Percentiles rank a stretch among this genome's conserved stretches.
phyloP scores from a whole-genome alignment of 164 flowering plant genomes.

The Stephania cephalantha region DNA sequence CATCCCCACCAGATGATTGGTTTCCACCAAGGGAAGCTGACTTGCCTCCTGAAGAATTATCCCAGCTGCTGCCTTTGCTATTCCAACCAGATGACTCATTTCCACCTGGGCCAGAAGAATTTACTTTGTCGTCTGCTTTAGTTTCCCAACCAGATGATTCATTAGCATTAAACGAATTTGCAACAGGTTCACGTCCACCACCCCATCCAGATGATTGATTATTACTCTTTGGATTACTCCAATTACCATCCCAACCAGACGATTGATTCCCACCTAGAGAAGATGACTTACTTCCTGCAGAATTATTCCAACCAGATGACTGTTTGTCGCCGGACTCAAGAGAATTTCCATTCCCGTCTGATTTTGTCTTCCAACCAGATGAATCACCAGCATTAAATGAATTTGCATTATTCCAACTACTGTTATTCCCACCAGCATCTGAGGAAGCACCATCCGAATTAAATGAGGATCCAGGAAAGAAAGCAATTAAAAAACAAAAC shows the following conservation, averaged over 20 bases:
- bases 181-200: not conserved
- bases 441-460: too few species aligned
- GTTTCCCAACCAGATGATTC: conserved; percentile 7
- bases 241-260: conserved; percentile 6
- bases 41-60: not conserved
- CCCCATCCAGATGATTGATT: conserved; percentile 7
- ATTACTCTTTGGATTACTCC: not conserved
- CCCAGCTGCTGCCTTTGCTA: not conserved
- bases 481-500: too few species aligned
- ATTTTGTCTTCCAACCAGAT: not conserved
- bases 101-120: not conserved
- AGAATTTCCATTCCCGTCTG: not conserved
- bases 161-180: not conserved
- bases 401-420: too few species aligned
- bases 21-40: not conserved
- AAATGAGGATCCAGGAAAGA: too few species aligned
- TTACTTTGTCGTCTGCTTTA: not conserved
- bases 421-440: too few species aligned
- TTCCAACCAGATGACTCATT: not conserved
- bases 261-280: conserved; percentile 14
- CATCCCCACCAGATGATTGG: conserved; percentile 11
- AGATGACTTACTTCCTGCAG: conserved; percentile 9
- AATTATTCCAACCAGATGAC: conserved; percentile 20
- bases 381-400: too few species aligned
- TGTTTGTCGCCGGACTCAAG: too few species aligned